phyloP scores from a whole-genome alignment of 305 asterid genomes.

The Fraxinus sp. region DNA sequence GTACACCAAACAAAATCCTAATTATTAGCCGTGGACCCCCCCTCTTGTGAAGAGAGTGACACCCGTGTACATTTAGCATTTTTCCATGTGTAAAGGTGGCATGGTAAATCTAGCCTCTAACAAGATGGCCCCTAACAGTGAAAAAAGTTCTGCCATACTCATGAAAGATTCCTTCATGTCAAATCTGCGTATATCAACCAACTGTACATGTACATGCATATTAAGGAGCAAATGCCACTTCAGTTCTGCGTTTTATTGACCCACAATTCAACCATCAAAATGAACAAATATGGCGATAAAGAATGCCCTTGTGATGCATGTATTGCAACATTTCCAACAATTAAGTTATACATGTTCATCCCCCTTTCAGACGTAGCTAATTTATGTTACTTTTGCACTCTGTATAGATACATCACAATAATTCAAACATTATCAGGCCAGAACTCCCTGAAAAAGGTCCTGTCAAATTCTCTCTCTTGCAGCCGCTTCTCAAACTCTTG shows the following conservation, averaged over 20 bases:
- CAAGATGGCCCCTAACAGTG: background rate
- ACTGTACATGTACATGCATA: background rate
- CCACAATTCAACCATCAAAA: background rate
- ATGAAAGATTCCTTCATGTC: background rate
- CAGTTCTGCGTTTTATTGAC: background rate
- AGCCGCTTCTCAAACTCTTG: constrained; percentile 59
- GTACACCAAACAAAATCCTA: too few species aligned
- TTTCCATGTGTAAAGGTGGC: background rate
- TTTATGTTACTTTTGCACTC: background rate
- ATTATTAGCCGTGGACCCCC: too few species aligned
- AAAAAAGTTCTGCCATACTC: background rate
- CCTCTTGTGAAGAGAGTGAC: too few species aligned
- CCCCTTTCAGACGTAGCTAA: background rate
- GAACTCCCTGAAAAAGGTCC: constrained; percentile 72
- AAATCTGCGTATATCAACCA: background rate
- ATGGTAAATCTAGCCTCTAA: background rate
- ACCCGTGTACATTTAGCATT: too few species aligned
- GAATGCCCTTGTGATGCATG: background rate
- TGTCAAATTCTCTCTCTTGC: constrained; percentile 80
- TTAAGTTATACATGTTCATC: background rate
- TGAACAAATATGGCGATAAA: background rate
- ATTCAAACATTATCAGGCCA: constrained; percentile 94
- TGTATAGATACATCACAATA: background rate
- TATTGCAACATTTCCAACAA: background rate
- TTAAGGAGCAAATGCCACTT: background rate